Base-by-base conservation (phyloP, 2,329 filamentous ascomycete genomes). In the Pyricularia sp. region DNA sequence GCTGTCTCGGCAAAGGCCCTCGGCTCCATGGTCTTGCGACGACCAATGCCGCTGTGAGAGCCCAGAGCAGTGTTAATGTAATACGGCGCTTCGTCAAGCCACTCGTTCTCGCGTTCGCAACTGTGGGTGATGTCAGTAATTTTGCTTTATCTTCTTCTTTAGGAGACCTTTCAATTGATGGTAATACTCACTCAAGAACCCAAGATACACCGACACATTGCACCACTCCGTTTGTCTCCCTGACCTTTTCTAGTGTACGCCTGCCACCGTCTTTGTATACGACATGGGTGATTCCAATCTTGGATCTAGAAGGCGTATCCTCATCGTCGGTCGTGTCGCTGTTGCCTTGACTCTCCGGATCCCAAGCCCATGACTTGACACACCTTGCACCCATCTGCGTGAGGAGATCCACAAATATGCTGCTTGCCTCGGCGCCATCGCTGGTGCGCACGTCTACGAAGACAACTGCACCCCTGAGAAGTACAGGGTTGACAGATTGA, bases 211-310 rank as follows among this genome's bases (percentile, higher is more conserved):
- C 93, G 69, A 97, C 92, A 79, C 93, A 96, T 73, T 92, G 89
- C 55, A 97, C 91, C 33, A 92, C 83, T 6, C 92, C 92, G 17
- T 86, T 84, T 58, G 87, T 89, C 73, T 90, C 86, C 69, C 88
- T 84, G 7, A 94, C 90, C 79, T 93, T 96, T 76, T 96, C 90
- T 72, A 97, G 79, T 0, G 93, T 97, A 30, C 90, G 84, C 75
- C 90, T 89, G 61, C 89, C 89, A 64, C 93, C 93, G 75, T 97
- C 93, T 77, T 97, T 97, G 82, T 89, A 97, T 7, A 97, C 88
- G 9, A 97, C 91, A 75, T 97, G 93, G 0, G 93, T 97, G 73
- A 97, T 92, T 5, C 90, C 91, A 70, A 92, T 81, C 76, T 88
- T 90, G 66, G 77, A 76, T 12, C 64, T 63, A 6, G 66, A 63